Percentiles rank a stretch among this genome's conserved stretches.
Conservation (phyloP, 1,284 basidiomycete genomes). For the Termitomyces sp. region DNA sequence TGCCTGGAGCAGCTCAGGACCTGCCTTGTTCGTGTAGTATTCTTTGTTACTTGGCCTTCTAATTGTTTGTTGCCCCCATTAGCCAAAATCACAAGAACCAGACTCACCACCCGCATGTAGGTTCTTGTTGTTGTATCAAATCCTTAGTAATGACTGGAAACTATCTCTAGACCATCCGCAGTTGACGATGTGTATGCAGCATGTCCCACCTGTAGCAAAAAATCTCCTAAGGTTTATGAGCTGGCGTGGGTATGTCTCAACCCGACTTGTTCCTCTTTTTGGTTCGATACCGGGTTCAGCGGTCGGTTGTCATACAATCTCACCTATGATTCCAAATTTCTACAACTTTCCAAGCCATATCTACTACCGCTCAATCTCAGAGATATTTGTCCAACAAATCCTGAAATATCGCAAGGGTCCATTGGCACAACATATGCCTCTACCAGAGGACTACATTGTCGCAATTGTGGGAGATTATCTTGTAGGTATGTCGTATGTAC, state of each 20-base stretch:
- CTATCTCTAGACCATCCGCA: conserved; percentile 1
- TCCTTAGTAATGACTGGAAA: background rate
- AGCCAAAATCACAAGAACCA: background rate
- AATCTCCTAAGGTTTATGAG: conserved; percentile 49
- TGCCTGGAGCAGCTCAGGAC: background rate
- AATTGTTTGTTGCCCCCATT: background rate
- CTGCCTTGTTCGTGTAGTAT: background rate
- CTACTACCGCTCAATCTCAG: conserved; percentile 22
- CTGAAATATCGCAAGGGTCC: conserved; percentile 21
- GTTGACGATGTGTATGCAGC: conserved; percentile 12
- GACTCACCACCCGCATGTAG: background rate
- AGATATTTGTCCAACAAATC: conserved; percentile 20
- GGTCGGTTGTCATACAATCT: conserved; percentile 30
- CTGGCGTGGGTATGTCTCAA: conserved; percentile 60
- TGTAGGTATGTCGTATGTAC: conserved; percentile 41
- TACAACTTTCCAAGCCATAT: conserved; percentile 28
- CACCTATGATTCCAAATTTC: conserved; percentile 42
- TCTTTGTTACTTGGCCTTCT: background rate
- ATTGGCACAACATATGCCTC: conserved; percentile 48
- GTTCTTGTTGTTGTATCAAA: background rate
- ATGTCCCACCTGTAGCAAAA: conserved; percentile 32
- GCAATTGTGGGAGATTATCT: conserved; percentile 61
- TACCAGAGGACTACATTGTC: conserved; percentile 67
- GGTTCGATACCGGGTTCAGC: conserved; percentile 28
- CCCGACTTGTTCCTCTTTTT: conserved; percentile 52